phyloP scores from a whole-genome alignment of 2,329 filamentous ascomycete species.

The Ploettnerulaceae sp. region DNA sequence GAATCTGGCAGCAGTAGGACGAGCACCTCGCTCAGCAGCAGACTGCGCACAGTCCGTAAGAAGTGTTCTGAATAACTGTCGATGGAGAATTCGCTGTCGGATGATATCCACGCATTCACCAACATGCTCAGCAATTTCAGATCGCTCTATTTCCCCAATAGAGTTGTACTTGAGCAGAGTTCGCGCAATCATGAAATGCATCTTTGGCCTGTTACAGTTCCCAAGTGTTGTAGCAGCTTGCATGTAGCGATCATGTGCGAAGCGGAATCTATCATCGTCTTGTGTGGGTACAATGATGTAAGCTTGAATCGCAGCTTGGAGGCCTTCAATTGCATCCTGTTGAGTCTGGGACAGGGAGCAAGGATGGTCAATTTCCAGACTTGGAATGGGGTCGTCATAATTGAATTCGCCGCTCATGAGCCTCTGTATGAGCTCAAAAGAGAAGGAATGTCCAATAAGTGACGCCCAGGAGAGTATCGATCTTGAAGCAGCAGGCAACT shows the following conservation, averaged over 20 bases:
- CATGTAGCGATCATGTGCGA: constrained; percentile 83
- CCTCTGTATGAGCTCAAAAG: constrained; percentile 73
- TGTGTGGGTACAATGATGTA: constrained; percentile 80
- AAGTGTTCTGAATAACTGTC: constrained; percentile 62
- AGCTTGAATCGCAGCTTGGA: constrained; percentile 76
- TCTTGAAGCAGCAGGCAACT: constrained; percentile 68
- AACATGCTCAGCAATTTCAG: constrained; percentile 75
- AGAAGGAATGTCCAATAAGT: constrained; percentile 76
- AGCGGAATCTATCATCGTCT: constrained; percentile 80
- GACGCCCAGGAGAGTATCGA: constrained; percentile 83
- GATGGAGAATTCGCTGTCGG: constrained; percentile 54
- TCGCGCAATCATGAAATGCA: constrained; percentile 88
- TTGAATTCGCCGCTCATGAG: constrained; percentile 73
- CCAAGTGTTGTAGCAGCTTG: constrained; percentile 66
- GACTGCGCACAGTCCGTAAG: constrained; percentile 74
- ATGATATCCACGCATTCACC: constrained; percentile 74
- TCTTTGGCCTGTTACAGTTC: constrained; percentile 65
- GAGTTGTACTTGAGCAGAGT: constrained; percentile 69
- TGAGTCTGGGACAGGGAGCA: constrained; percentile 48
- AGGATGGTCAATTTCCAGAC: constrained; percentile 33
- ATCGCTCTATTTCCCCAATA: constrained; percentile 57
- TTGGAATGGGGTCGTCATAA: constrained; percentile 40
- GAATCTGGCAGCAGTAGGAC: constrained; percentile 76
- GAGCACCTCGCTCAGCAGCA: constrained; percentile 76
- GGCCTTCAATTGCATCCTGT: constrained; percentile 65